These are phyloP conservation scores for Golubevia sp. DNA, from an alignment of 1,284 basidiomycete genomes.

Conservation along the genomic window DNA sequence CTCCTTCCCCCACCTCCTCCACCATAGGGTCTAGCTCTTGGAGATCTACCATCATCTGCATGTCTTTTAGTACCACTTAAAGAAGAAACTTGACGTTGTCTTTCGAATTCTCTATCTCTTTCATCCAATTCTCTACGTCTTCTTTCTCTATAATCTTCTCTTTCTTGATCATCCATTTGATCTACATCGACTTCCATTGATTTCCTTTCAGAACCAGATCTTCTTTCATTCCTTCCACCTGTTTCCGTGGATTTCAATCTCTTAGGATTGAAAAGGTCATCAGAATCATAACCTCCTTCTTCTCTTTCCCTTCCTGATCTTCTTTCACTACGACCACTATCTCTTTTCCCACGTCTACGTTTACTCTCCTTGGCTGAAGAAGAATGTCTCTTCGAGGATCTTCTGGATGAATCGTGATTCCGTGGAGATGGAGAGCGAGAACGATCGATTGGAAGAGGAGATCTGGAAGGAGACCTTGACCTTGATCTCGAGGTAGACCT, in stretches of 20 bases:
- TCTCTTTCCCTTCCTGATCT: neutral
- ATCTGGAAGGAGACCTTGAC: conserved; percentile 16
- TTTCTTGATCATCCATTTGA: conserved; percentile 3
- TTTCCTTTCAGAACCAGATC: conserved; percentile 5
- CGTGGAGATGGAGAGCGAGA: conserved; percentile 8
- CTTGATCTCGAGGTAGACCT: neutral
- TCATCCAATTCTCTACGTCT: conserved; percentile 18
- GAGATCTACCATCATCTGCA: conserved; percentile 25
- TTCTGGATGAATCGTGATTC: too few species aligned
- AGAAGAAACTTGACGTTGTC: conserved; percentile 20
- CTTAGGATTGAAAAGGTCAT: neutral
- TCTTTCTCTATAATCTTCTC: conserved; percentile 24
- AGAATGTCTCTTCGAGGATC: neutral
- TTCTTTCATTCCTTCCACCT: neutral
- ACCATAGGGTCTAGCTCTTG: conserved; percentile 23
- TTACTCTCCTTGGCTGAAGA: conserved; percentile 16
- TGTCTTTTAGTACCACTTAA: conserved; percentile 9
- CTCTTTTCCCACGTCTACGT: conserved; percentile 5
- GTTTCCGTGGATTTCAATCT: neutral
- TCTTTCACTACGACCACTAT: too few species aligned
- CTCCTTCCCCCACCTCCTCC: conserved; percentile 6
- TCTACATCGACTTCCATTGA: conserved; percentile 12
- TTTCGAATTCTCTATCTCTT: conserved; percentile 1
- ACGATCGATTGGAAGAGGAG: conserved; percentile 14
- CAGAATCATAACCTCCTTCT: neutral